Evolutionary conservation across 176 grass and related monocot species (phyloP).

Genomic region (Avena insularis): DNA sequence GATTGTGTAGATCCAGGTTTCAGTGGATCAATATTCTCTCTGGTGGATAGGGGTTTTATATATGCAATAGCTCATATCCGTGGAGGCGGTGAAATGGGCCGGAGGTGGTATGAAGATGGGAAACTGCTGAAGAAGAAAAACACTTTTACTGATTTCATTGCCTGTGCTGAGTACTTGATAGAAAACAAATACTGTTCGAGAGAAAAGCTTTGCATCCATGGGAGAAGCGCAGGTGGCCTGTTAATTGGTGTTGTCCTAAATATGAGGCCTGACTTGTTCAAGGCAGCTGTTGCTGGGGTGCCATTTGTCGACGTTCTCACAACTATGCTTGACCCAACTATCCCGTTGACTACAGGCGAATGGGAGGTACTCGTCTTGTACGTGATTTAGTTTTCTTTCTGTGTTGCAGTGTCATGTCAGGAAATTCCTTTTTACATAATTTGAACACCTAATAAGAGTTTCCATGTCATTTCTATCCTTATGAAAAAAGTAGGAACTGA

Average conservation of each 20-base stretch:
- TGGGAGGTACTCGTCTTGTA: slow-evolving; percentile 68
- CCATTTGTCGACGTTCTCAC: too few species aligned
- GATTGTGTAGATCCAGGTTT: slow-evolving; percentile 79
- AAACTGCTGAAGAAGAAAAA: slow-evolving; percentile 83
- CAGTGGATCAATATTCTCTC: slow-evolving; percentile 64
- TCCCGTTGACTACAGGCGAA: slow-evolving; percentile 66
- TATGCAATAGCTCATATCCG: slow-evolving; percentile 88
- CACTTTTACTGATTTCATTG: slow-evolving; percentile 72
- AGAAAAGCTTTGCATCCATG: slow-evolving; percentile 83
- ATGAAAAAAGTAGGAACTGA: too few species aligned
- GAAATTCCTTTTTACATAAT: too few species aligned
- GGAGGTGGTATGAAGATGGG: slow-evolving; percentile 88
- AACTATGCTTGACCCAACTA: too few species aligned
- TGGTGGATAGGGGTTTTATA: slow-evolving; percentile 83
- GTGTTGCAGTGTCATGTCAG: neutral
- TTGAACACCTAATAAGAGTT: too few species aligned
- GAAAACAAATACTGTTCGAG: slow-evolving; percentile 73
- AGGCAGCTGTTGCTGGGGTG: too few species aligned
- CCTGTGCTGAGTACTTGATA: slow-evolving; percentile 57
- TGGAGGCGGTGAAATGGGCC: slow-evolving; percentile 96
- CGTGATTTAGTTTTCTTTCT: neutral
- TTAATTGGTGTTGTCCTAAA: too few species aligned
- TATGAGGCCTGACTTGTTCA: too few species aligned
- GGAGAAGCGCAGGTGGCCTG: slow-evolving; percentile 70
- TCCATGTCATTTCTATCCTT: too few species aligned